Percentiles rank a stretch among this genome's conserved stretches.
These are phyloP conservation scores for Rosa hybrid DNA, from an alignment of 331 rosid species.

Conservation along the genomic window DNA sequence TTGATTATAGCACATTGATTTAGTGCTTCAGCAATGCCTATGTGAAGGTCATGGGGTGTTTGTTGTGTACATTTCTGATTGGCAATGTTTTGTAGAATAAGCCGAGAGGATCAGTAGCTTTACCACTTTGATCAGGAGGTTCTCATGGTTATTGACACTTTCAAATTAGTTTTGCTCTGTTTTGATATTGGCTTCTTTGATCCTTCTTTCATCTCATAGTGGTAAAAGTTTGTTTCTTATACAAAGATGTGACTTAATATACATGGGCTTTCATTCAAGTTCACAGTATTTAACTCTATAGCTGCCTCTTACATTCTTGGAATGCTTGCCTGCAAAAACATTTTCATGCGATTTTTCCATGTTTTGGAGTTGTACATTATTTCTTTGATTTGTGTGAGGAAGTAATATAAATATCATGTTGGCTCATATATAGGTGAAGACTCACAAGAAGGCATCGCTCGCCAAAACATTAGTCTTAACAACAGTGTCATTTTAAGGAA, in stretches of 20 bases:
- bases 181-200: neutral
- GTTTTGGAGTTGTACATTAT: conserved; percentile 18
- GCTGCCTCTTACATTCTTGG: neutral
- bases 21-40: neutral
- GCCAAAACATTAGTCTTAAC: conserved; percentile 37
- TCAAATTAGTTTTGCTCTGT: neutral
- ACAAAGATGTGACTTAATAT: conserved; percentile 1
- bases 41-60: conserved; percentile 2
- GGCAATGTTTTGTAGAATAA: neutral
- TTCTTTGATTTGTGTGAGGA: conserved; percentile 12
- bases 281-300: neutral
- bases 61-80: neutral
- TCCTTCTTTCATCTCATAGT: neutral
- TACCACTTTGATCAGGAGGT: neutral
- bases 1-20: conserved; percentile 8
- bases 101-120: conserved; percentile 1
- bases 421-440: conserved; percentile 62
- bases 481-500: conserved; percentile 30
- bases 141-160: neutral
- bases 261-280: neutral
- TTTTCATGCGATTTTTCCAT: conserved; percentile 8
- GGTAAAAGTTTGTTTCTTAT: neutral
- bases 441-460: conserved; percentile 34
- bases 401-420: conserved; percentile 23
- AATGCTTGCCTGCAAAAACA: neutral